phyloP scores from a whole-genome alignment of 2,329 filamentous ascomycete genomes.

The Neoascochyta sp. region DNA sequence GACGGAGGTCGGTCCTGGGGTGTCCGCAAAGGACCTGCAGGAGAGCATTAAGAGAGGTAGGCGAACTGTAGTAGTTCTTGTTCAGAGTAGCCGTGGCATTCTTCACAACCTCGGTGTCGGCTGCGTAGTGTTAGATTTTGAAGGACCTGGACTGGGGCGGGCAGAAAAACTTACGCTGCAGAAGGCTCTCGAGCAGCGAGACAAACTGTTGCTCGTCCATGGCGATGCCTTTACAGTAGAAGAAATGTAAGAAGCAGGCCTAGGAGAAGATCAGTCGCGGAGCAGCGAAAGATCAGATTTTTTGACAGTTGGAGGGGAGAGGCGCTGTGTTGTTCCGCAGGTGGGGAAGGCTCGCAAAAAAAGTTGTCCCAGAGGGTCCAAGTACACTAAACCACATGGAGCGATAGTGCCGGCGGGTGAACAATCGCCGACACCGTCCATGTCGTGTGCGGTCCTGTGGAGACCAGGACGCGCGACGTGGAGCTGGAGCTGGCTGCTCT shows the following conservation, averaged over 20 bases:
- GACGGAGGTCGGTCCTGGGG: slow-evolving; percentile 66
- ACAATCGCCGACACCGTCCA: too few species aligned
- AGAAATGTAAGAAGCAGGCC: slow-evolving; percentile 19
- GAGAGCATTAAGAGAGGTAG: slow-evolving; percentile 78
- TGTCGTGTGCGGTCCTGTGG: too few species aligned
- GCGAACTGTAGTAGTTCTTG: slow-evolving; percentile 86
- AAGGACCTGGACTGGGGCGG: slow-evolving; percentile 1
- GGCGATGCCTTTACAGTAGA: slow-evolving; percentile 22
- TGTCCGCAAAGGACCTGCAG: slow-evolving; percentile 85
- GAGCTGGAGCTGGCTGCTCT: too few species aligned
- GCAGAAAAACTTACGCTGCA: slow-evolving; percentile 69
- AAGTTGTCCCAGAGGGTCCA: slow-evolving; percentile 6
- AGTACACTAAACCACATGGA: slow-evolving; percentile 3
- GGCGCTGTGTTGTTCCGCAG: slow-evolving; percentile 15
- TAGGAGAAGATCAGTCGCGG: slow-evolving; percentile 18
- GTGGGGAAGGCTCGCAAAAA: slow-evolving; percentile 16
- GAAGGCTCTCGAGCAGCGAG: slow-evolving; percentile 78
- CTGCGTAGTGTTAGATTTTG: slow-evolving; percentile 50
- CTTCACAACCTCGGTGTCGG: slow-evolving; percentile 74
- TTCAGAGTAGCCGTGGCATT: slow-evolving; percentile 84
- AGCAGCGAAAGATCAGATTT: slow-evolving; percentile 17
- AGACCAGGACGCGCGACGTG: too few species aligned
- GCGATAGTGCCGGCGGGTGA: slow-evolving; percentile 1
- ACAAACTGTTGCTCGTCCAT: slow-evolving; percentile 85
- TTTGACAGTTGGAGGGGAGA: slow-evolving; percentile 14